phyloP scores from a whole-genome alignment of 2,329 filamentous ascomycete species.

The Ascochyta viciae-villosae region DNA sequence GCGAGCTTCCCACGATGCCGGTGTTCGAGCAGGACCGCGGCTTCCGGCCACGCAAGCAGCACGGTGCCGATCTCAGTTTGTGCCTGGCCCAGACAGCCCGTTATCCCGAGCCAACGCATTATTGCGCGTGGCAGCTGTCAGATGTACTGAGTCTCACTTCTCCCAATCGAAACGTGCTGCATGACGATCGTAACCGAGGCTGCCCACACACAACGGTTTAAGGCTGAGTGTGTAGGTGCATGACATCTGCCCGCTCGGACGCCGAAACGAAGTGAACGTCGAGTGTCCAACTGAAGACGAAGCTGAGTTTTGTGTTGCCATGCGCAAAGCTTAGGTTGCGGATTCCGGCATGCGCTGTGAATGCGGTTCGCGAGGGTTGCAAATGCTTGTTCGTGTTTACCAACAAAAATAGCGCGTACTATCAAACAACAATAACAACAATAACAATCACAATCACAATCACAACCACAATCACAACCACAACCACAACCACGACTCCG shows the following conservation, averaged over 20 bases:
- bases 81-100: constrained; percentile 11
- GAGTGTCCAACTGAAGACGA: neutral
- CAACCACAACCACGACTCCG: neutral
- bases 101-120: constrained; percentile 2
- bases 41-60: constrained; percentile 2
- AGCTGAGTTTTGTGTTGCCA: constrained; percentile 6
- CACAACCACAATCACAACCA: too few species aligned
- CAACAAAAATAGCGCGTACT: constrained; percentile 9
- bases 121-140: constrained; percentile 10
- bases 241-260: constrained; percentile 10
- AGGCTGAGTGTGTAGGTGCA: constrained; percentile 15
- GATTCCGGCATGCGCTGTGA: constrained; percentile 3
- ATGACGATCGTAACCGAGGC: constrained; percentile 7
- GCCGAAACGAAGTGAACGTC: constrained; percentile 8
- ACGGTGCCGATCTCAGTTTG: constrained; percentile 11
- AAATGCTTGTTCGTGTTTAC: constrained; percentile 6
- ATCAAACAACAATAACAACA: neutral
- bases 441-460: too few species aligned
- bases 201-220: constrained; percentile 7
- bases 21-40: constrained; percentile 1
- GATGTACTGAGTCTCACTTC: constrained; percentile 4
- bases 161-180: constrained; percentile 10
- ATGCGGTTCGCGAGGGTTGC: neutral
- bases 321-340: neutral
- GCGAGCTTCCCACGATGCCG: neutral